A percentile compares a stretch with the other conserved stretches of the same genome.
Conservation (phyloP, 2,329 filamentous ascomycete species). For the Mollisia scopiformis region DNA sequence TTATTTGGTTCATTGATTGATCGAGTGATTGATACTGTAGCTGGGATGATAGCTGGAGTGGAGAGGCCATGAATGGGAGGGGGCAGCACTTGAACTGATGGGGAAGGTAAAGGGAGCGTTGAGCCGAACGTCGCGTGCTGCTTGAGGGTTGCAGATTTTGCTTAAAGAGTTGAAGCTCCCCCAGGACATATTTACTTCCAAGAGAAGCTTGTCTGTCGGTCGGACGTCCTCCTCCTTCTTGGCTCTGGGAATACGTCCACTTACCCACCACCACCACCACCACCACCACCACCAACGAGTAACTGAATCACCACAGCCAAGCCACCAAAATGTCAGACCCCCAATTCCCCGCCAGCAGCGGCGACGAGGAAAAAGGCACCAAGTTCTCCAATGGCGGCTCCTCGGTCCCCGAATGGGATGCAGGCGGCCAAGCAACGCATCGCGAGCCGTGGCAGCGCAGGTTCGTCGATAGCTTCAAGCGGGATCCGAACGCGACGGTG, state of each 20-base stretch:
- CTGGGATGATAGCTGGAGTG: not conserved
- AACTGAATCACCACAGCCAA: not conserved
- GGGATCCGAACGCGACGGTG: conserved; percentile 48
- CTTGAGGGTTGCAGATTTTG: no score
- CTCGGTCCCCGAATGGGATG: not conserved
- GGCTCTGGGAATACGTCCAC: no score
- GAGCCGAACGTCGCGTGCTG: no score
- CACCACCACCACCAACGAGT: not conserved
- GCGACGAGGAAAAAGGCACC: conserved; percentile 6
- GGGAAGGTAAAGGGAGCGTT: not conserved
- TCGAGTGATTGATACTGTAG: not conserved
- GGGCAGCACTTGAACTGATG: not conserved
- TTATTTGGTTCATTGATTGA: no score
- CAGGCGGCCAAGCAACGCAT: not conserved
- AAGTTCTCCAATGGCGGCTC: not conserved
- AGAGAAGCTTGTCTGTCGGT: no score
- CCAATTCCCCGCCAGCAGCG: not conserved
- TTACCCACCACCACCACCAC: not conserved
- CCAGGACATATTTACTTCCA: no score
- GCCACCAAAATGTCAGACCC: not conserved
- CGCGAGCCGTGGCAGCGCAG: conserved; percentile 25
- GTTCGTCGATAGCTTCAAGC: conserved; percentile 34
- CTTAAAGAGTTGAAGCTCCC: no score
- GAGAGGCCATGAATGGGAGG: no score
- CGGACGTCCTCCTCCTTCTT: no score